Evolutionary conservation across 306 rosid species (phyloP).

Genomic region (Castanospermum australe): DNA sequence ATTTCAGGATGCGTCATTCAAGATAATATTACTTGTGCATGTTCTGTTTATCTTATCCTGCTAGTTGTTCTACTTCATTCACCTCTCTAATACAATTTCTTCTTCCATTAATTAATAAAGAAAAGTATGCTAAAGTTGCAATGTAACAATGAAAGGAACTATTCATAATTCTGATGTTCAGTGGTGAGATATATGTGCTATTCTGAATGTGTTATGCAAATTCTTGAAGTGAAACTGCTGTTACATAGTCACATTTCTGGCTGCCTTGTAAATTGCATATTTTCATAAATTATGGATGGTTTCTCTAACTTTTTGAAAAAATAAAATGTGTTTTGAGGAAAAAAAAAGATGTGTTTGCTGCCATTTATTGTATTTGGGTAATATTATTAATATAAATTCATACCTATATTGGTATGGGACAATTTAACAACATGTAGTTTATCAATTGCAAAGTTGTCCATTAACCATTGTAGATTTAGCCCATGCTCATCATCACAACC

Average conservation of each 20-base stretch:
- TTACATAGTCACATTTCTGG: not conserved
- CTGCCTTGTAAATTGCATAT: not conserved
- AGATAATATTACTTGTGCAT: constrained; percentile 7
- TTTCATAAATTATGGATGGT: not conserved
- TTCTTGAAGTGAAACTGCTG: constrained; percentile 9
- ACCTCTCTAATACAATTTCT: not conserved
- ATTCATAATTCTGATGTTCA: not conserved
- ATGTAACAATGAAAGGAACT: not conserved
- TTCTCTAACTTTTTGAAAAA: not conserved
- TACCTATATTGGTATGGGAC: not conserved
- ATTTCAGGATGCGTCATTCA: not conserved
- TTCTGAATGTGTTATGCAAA: not conserved
- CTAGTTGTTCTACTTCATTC: not conserved
- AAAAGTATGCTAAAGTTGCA: not conserved
- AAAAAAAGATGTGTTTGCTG: not conserved
- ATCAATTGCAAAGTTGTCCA: not conserved
- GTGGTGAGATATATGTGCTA: not conserved
- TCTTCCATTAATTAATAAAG: not conserved
- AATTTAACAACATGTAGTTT: not conserved
- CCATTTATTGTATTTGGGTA: not conserved
- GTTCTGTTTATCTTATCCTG: not conserved
- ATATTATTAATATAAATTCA: not conserved
- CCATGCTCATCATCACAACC: not conserved
- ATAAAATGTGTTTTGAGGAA: not conserved
- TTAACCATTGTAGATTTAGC: not conserved